These are phyloP conservation scores for Colletotrichum caudatum DNA, from an alignment of 2,329 filamentous ascomycete species.

Conservation along the genomic window DNA sequence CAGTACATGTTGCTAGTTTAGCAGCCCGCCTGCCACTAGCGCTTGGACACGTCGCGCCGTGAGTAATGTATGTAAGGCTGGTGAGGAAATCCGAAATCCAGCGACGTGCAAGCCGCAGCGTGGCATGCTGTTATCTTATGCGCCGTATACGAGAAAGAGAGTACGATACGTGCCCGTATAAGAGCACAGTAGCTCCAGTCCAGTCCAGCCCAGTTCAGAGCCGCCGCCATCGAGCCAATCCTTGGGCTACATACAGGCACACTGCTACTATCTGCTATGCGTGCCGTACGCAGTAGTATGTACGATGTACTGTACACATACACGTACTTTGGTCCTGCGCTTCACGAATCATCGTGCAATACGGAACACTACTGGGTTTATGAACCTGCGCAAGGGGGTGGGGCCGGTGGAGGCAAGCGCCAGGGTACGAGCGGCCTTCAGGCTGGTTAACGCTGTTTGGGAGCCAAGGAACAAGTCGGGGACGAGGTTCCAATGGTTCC, in stretches of 20 bases:
- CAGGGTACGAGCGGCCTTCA: slow-evolving; percentile 7
- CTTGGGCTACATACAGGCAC: slow-evolving; percentile 16
- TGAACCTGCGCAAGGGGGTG: slow-evolving; percentile 25
- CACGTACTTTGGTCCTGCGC: not conserved
- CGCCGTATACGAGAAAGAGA: not conserved
- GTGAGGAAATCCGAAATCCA: not conserved
- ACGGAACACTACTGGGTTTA: slow-evolving; percentile 26
- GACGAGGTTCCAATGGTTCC: slow-evolving; percentile 38
- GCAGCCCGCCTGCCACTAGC: slow-evolving; percentile 2
- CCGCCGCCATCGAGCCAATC: slow-evolving; percentile 31
- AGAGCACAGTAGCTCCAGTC: not conserved
- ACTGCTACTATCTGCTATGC: not conserved
- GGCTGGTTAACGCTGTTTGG: slow-evolving; percentile 32
- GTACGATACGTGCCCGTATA: not conserved
- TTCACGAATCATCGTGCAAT: no score
- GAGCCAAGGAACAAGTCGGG: slow-evolving; percentile 36
- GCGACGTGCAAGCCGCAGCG: slow-evolving; percentile 12
- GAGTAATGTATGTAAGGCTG: not conserved
- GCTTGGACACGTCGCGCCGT: not conserved
- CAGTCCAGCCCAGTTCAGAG: slow-evolving; percentile 27
- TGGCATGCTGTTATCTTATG: slow-evolving; percentile 7
- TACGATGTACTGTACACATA: no score
- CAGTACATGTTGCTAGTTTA: not conserved
- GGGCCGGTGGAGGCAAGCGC: not conserved
- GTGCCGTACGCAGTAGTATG: not conserved